Evolutionary conservation across 192 early-diverging fungal species (phyloP).

Genomic region (Backusella morwellensis): DNA sequence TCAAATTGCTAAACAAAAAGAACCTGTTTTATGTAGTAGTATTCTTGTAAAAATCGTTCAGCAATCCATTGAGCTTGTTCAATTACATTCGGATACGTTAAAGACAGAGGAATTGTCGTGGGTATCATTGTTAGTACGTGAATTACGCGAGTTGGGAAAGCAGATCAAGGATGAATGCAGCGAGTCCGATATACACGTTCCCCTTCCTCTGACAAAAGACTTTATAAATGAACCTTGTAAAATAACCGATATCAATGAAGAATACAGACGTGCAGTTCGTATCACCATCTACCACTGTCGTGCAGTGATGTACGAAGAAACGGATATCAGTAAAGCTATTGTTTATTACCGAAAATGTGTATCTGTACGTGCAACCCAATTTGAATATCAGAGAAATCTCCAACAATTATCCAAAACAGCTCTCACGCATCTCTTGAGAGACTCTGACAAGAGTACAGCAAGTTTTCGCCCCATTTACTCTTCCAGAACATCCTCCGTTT

Average conservation of each 20-base stretch:
- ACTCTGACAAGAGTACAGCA: not conserved
- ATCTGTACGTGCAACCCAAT: constrained; percentile 11
- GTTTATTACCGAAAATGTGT: constrained; percentile 34
- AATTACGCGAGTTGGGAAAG: constrained; percentile 19
- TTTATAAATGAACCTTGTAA: not conserved
- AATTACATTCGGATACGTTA: constrained; percentile 1
- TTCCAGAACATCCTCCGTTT: constrained; percentile 11
- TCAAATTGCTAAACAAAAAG: not conserved
- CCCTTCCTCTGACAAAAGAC: not conserved
- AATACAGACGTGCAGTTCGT: constrained; percentile 21
- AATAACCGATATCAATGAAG: not conserved
- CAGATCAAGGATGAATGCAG: constrained; percentile 17
- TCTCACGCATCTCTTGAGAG: not conserved
- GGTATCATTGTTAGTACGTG: not conserved
- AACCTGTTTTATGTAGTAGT: not conserved
- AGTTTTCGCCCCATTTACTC: not conserved
- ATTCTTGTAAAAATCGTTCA: not conserved
- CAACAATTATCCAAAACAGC: constrained; percentile 10
- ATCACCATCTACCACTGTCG: constrained; percentile 34
- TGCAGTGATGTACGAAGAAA: constrained; percentile 18
- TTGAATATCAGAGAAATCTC: constrained; percentile 2
- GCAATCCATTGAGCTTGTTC: not conserved
- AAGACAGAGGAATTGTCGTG: not conserved
- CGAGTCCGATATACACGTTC: constrained; percentile 2
- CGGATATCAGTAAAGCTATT: constrained; percentile 10